Evolutionary conservation across 768 basidiomycete species (phyloP).

Genomic region (Kwoniella botswanensis): DNA sequence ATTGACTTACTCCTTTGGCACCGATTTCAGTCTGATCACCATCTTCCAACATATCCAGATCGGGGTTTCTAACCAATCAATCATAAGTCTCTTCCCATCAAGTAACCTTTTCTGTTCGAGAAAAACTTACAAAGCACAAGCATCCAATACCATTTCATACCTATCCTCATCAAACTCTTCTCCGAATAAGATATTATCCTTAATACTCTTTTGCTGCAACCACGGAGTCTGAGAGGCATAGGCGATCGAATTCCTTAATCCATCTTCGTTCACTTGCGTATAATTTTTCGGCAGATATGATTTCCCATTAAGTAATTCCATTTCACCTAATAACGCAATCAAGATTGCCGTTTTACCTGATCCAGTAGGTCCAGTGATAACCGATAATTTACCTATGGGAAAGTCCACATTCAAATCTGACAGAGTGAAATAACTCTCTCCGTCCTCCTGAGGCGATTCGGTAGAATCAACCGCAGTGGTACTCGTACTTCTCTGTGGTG

Average conservation of each 20-base stretch:
- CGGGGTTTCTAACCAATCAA: constrained; percentile 32
- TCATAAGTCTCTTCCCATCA: neutral
- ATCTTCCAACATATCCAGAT: constrained; percentile 62
- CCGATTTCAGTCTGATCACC: constrained; percentile 56
- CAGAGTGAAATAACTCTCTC: constrained; percentile 69
- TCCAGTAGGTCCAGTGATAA: constrained; percentile 76
- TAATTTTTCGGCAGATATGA: constrained; percentile 73
- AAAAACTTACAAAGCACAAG: constrained; percentile 48
- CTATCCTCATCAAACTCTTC: constrained; percentile 54
- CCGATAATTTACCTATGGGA: constrained; percentile 71
- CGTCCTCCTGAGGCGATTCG: constrained; percentile 11
- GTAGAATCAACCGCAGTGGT: constrained; percentile 31
- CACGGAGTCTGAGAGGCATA: constrained; percentile 71
- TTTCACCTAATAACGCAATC: constrained; percentile 60
- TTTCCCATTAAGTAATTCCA: constrained; percentile 60
- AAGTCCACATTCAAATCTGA: constrained; percentile 71
- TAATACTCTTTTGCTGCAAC: constrained; percentile 59
- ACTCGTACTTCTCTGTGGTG: constrained; percentile 14
- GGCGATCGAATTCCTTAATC: constrained; percentile 63
- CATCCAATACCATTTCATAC: constrained; percentile 49
- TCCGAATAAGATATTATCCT: constrained; percentile 57
- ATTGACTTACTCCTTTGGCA: constrained; percentile 44
- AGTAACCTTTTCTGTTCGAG: neutral
- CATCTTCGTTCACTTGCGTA: constrained; percentile 59
- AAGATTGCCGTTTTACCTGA: constrained; percentile 81